Base-by-base conservation (phyloP, 257 asterid species). In the Parsonsia alboflavescens region DNA sequence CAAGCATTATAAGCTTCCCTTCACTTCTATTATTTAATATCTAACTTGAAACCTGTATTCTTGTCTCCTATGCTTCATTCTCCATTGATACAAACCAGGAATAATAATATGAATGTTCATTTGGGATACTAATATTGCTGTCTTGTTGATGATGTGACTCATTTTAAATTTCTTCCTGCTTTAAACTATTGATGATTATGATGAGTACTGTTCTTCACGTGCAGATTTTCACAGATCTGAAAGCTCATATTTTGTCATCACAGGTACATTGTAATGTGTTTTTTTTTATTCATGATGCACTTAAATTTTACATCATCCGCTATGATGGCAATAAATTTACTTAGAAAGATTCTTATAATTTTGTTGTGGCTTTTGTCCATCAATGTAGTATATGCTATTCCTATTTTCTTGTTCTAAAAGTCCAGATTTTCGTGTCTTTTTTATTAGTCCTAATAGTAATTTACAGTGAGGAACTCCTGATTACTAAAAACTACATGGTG, bases 221-320 rank as follows among this genome's bases (percentile, higher is more conserved):
- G 89, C 99, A 94, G 99, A 88, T 94, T 89, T 92, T 86, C 78
- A 79, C 97, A 13, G 88, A 89, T 81, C 76, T 92, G 89, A 89
- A 89, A 85, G 91, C 90, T 87, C 99, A 90, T 71, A 89, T 94
- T 79, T 84, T 92, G 88, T 86, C 98, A 48, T 85, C 96, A 46
- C 98, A 92, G 97, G 99, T 91, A 84, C 68, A 79, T 67, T 62
- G 68, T 6, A 9, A 70, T 49, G 72, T 81, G 26, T 58, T 61
- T 30, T 16, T 30, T 16, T 50, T 58, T 30, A 17, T 61, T 68
- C 15, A 36, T 53, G 9, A 28, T 57, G 53, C 26, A 41, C 28
- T 39, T 28, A 22, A 22, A 26, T 24, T 22, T 56, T 17, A n/a
- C n/a, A 17, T 73, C 33, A 33, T 33, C 28, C 33, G 17, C 36